Evolutionary conservation across 2,329 filamentous ascomycete genomes (phyloP).

Genomic region (Bipolaris cookei): DNA sequence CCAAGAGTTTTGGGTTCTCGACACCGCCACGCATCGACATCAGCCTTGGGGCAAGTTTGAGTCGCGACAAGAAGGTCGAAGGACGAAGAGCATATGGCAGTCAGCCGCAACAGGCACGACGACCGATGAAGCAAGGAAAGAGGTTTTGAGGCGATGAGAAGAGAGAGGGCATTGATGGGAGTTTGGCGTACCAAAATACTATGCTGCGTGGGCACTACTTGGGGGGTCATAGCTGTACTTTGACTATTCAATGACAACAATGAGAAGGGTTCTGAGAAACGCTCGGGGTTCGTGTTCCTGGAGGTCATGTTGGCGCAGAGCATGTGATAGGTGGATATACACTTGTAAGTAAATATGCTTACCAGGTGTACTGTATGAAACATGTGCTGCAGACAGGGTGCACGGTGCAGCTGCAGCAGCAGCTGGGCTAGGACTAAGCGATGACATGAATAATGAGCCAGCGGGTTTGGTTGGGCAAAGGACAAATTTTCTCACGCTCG

Average conservation of each 20-base stretch:
- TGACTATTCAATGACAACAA: conserved; percentile 5
- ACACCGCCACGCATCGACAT: conserved; percentile 81
- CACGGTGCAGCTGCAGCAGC: neutral
- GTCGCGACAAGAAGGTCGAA: conserved; percentile 69
- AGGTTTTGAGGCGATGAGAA: conserved; percentile 20
- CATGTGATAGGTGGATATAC: neutral
- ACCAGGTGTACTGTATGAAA: neutral
- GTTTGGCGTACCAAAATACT: conserved; percentile 23
- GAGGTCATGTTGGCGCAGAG: neutral
- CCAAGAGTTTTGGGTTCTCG: conserved; percentile 81
- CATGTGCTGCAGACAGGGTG: neutral
- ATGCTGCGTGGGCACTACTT: neutral
- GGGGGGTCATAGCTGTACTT: conserved; percentile 5
- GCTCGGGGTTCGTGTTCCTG: neutral
- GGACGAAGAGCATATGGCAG: conserved; percentile 76
- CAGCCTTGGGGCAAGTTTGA: conserved; percentile 76
- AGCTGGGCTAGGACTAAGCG: neutral
- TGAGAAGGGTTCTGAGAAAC: neutral
- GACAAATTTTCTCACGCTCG: neutral
- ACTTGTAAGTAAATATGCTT: neutral
- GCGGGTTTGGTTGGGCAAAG: neutral
- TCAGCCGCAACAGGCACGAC: conserved; percentile 69
- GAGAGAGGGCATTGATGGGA: conserved; percentile 15
- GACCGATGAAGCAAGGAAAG: conserved; percentile 57
- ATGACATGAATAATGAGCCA: conserved; percentile 3